Conservation (phyloP, 768 basidiomycete genomes). For the Kwoniella newhampshirensis region DNA sequence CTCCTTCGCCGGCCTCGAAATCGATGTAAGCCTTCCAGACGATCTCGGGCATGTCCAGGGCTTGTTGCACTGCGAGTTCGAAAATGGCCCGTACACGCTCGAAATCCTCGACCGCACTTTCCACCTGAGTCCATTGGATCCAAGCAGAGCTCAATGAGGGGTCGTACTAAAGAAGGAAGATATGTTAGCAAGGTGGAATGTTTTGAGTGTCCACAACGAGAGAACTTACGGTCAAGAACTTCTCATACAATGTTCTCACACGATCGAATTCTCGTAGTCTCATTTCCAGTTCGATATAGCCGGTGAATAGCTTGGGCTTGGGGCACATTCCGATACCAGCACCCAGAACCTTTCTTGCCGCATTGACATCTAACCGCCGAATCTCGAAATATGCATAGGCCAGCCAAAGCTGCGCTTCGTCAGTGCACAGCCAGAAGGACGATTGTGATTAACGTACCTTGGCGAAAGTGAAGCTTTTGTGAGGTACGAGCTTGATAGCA, state of each 20-base stretch:
- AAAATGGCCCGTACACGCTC: constrained; percentile 88
- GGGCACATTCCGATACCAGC: constrained; percentile 92
- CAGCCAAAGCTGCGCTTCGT: constrained; percentile 66
- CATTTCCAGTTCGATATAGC: constrained; percentile 65
- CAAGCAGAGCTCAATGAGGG: constrained; percentile 86
- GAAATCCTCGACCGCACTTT: constrained; percentile 81
- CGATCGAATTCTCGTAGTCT: constrained; percentile 67
- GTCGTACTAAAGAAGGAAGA: constrained; percentile 71
- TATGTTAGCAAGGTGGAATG: neutral
- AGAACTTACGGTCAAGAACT: constrained; percentile 77
- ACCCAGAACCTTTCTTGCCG: constrained; percentile 86
- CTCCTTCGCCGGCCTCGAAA: constrained; percentile 91
- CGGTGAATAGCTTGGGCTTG: constrained; percentile 71
- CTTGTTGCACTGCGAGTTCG: constrained; percentile 83
- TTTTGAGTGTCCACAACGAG: neutral
- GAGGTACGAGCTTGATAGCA: constrained; percentile 81
- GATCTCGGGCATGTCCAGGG: constrained; percentile 87
- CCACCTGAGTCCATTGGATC: constrained; percentile 94
- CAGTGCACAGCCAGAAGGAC: neutral
- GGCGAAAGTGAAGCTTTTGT: constrained; percentile 95
- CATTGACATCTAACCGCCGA: constrained; percentile 71
- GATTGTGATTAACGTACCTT: constrained; percentile 57
- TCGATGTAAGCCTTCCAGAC: constrained; percentile 78
- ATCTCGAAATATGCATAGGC: constrained; percentile 91
- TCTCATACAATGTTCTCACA: constrained; percentile 85